Evolutionary conservation across 2,329 filamentous ascomycete species (phyloP), one percentile per base, ranked within the genome.

Genomic region (Sporothrix euskadiensis): DNA sequence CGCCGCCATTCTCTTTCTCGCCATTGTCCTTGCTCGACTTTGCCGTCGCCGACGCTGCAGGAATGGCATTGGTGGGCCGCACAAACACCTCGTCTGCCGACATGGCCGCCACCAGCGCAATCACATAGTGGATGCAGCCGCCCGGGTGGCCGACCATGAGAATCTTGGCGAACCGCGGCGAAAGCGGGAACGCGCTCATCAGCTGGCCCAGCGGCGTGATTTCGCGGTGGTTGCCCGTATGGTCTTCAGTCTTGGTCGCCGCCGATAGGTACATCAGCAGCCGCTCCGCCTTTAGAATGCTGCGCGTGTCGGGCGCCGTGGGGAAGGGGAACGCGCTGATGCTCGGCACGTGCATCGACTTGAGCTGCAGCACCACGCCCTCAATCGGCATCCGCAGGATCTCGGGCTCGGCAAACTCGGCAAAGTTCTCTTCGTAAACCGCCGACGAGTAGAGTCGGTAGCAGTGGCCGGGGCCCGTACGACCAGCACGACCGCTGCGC

Each of bases 291-390:
- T 92, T 93, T 68, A 89, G 88, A 26, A 99, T 85, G 75, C 90
- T 93, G 71, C 90, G 85, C 16, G 90, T 87, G 78, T 94, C 91
- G 1, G 96, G 96, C 0, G 94, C 90, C 16, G 95, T 98, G 4
- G 96, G 96, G 80, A 98, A 99, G 0, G 97, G 96, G 80, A 99
- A 99, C 81, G 96, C 97, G 80, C 93, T 88, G 8, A 99, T 92
- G 73, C 94, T 91, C 74, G 95, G 92, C 44, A 98, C 88, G 72
- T 94, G 93, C 93, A 99, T 97, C 69, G 92, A 90, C 84, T 98
- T 99, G 78, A 99, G 89, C 81, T 98, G 94, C 52, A 99, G 85
- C 1, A 98, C 94, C 3, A 98, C 89, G 22, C 92, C 93, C 81
- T 99, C 96, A 39, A 98, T 93, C 0, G 96, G 95, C 82, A 96